Percentiles rank a stretch among this genome's conserved stretches.
These are phyloP conservation scores for Helotiales sp. DNA, from an alignment of 2,329 filamentous ascomycete species.

Conservation along the genomic window DNA sequence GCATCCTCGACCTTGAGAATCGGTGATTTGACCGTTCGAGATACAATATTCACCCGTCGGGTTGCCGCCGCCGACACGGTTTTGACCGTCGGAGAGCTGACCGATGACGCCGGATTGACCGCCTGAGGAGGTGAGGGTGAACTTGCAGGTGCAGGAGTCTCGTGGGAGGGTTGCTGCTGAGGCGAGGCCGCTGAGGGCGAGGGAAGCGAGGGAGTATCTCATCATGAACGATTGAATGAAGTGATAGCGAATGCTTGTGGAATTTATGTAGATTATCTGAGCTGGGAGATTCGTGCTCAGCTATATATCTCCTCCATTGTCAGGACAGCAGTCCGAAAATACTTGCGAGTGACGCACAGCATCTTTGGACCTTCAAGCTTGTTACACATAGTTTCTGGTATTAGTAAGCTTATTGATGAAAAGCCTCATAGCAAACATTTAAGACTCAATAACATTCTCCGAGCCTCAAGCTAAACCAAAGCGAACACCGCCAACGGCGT, in stretches of 20 bases:
- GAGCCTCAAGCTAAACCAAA: neutral
- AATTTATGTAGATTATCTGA: neutral
- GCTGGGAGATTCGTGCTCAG: neutral
- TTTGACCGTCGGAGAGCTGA: conserved; percentile 61
- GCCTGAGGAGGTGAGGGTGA: conserved; percentile 51
- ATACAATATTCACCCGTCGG: conserved; percentile 53
- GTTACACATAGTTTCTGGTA: neutral
- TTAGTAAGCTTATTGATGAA: neutral
- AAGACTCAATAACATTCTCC: neutral
- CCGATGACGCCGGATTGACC: conserved; percentile 52
- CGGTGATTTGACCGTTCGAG: conserved; percentile 50
- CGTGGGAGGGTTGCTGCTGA: conserved; percentile 40
- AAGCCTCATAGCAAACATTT: neutral
- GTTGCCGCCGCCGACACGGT: conserved; percentile 52
- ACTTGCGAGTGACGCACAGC: neutral
- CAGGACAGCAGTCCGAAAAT: neutral
- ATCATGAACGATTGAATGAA: conserved; percentile 33
- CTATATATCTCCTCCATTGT: neutral
- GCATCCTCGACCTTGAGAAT: conserved; percentile 58
- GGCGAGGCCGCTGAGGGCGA: conserved; percentile 36
- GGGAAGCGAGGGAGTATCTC: conserved; percentile 38
- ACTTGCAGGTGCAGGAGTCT: conserved; percentile 40
- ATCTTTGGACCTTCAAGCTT: neutral
- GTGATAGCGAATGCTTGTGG: neutral
- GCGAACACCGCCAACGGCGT: neutral